These are phyloP conservation scores for Cytospora chrysosperma DNA, from an alignment of 2,329 filamentous ascomycete genomes.

Conservation along the genomic window DNA sequence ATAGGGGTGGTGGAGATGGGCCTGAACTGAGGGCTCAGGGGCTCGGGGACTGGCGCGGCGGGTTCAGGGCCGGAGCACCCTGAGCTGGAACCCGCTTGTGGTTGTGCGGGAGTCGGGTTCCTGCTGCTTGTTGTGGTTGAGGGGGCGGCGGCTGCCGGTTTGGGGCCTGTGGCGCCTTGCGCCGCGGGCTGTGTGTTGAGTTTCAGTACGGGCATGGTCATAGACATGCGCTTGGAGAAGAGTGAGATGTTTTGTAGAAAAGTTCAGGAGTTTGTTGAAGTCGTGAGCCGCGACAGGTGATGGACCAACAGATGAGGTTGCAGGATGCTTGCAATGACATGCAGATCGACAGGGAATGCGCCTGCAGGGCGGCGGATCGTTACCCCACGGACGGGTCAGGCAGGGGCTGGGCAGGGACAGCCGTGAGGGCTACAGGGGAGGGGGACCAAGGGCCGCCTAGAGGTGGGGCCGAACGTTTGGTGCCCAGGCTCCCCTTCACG, in stretches of 20 bases:
- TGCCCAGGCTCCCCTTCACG: not conserved
- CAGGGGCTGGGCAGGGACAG: not conserved
- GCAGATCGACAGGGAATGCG: slow-evolving; percentile 13
- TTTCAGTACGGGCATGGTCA: slow-evolving; percentile 34
- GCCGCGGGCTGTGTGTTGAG: slow-evolving; percentile 29
- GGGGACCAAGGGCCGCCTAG: not conserved
- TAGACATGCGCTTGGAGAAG: not conserved
- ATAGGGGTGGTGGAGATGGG: slow-evolving; percentile 20
- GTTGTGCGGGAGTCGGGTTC: slow-evolving; percentile 27
- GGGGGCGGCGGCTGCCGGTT: not conserved
- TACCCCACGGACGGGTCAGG: not conserved
- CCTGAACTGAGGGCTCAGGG: slow-evolving; percentile 14
- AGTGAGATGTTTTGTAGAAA: slow-evolving; percentile 1
- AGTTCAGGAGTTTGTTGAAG: not conserved
- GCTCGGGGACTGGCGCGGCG: slow-evolving; percentile 14
- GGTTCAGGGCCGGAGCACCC: slow-evolving; percentile 24
- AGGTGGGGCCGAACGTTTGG: not conserved
- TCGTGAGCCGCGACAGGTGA: not conserved
- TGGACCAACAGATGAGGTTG: not conserved
- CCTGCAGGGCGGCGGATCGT: slow-evolving; percentile 3
- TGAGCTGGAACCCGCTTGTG: slow-evolving; percentile 31
- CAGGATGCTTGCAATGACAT: slow-evolving; percentile 6
- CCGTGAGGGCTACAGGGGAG: not conserved
- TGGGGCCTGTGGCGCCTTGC: slow-evolving; percentile 27
- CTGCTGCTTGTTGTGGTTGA: slow-evolving; percentile 30